Conservation (phyloP, 768 basidiomycete species). For the Termitomyces sp. region DNA sequence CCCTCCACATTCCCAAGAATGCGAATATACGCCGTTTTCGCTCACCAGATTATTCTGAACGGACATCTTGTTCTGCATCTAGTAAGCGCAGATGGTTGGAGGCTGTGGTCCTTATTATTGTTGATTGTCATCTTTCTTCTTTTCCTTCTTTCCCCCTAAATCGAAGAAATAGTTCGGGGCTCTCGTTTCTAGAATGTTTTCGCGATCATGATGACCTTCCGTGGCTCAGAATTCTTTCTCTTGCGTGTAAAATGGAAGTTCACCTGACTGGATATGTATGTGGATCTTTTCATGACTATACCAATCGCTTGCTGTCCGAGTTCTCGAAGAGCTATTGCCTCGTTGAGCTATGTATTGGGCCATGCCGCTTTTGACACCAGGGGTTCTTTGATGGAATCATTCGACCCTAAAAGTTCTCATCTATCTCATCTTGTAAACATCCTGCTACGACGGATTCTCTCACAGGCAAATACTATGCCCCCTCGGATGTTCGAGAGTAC, state of each 20-base stretch:
- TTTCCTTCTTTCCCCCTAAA: not conserved
- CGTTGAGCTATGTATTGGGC: not conserved
- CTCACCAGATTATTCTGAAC: not conserved
- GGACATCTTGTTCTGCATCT: constrained; percentile 8
- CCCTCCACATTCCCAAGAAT: constrained; percentile 5
- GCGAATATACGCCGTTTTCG: constrained; percentile 1
- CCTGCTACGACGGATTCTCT: not conserved
- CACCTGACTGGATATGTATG: not conserved
- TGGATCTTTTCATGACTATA: not conserved
- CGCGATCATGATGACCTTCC: not conserved
- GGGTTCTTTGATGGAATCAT: not conserved
- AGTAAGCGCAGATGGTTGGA: not conserved
- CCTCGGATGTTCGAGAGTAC: too few relatives aligned
- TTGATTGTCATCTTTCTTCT: not conserved
- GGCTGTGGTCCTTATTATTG: not conserved
- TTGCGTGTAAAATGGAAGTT: too few relatives aligned
- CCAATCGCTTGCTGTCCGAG: not conserved
- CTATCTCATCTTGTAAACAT: not conserved
- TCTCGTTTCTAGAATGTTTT: not conserved
- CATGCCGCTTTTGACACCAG: not conserved
- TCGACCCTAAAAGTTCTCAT: not conserved
- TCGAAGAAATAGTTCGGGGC: not conserved
- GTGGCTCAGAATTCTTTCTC: too few relatives aligned
- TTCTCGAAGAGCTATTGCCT: not conserved
- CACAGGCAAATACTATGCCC: too few relatives aligned